A percentile compares a stretch with the other conserved stretches of the same genome.
Conservation (phyloP, 441 rosid genomes). For the Viola pubescens region DNA sequence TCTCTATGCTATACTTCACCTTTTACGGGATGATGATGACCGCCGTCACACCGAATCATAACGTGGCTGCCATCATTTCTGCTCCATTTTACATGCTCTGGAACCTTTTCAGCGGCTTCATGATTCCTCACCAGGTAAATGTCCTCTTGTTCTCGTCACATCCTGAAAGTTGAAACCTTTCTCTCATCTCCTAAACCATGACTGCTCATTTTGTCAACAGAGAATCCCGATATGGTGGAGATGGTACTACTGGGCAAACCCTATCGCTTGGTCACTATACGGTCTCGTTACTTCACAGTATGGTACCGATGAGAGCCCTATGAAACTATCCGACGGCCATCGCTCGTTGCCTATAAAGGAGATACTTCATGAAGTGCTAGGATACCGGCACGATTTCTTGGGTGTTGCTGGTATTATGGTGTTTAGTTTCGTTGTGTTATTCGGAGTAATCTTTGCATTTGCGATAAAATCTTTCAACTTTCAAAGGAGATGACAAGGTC, state of each 20-base stretch:
- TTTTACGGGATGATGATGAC: constrained; percentile 99
- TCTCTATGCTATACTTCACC: constrained; percentile 86
- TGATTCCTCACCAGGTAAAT: constrained; percentile 89
- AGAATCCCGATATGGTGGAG: constrained; percentile 98
- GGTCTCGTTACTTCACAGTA: constrained; percentile 84
- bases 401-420: constrained; percentile 72
- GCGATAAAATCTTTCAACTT: constrained; percentile 87
- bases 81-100: constrained; percentile 98
- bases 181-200: background rate
- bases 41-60: constrained; percentile 92
- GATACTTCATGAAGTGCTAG: constrained; percentile 45
- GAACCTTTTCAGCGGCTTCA: constrained; percentile 97
- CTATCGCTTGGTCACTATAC: constrained; percentile 84
- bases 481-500: constrained; percentile 62
- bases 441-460: constrained; percentile 65
- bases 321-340: constrained; percentile 59
- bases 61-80: constrained; percentile 80
- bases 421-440: constrained; percentile 54
- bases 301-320: constrained; percentile 42
- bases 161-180: background rate
- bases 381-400: constrained; percentile 74
- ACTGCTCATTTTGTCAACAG: constrained; percentile 31
- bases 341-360: constrained; percentile 37
- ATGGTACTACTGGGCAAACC: constrained; percentile 99
- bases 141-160: background rate